Evolutionary conservation across 75 land plant genomes (phyloP), one percentile per base, ranked within the genome.

Genomic region (Selaginella tamariscina): DNA sequence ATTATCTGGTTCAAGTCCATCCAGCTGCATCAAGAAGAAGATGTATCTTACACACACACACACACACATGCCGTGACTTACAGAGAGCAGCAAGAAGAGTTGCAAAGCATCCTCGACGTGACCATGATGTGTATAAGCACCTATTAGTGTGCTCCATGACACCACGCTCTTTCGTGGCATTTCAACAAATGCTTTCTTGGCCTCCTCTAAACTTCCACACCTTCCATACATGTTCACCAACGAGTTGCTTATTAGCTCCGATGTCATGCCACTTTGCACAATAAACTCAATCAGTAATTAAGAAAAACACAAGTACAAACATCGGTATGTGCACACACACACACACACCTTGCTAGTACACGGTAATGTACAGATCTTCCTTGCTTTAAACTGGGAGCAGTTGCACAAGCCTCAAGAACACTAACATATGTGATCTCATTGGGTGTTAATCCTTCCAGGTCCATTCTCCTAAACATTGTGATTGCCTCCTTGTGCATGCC

Each of bases 181-280:
- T 18, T 23, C 24, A 31, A 79, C 77, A 56, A 82, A 82, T 55
- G 63, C 49, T 69, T 32, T 1, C 11, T 71, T 39, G 0, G 85
- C 85, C 24, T 24, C 8, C 11, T 31, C 71, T 56, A 73, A 2
- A 1, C 15, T 11, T 2, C 80, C 79, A 15, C 69, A 72, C 54
- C 74, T 80, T 13, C 77, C 54, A 49, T 80, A 80, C 77, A 80
- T 70, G 56, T 71, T 76, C 26, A 80, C 60, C 2, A 80, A 56
- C 33, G 77, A 65, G 0, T 83, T 80, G 11, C 72, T 39, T 5
- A 39, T 39, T 5, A 39, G 15, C 49, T 39, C 49, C n/a, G n/a
- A n/a, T n/a, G 49, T 39, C 49, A 39, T 5, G 11, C 49, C 11
- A 39, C 11, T 39, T 5, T 5, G 11, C 49, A 15, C 49, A 5